These are phyloP conservation scores for Stephania cephalantha DNA, from an alignment of 164 flowering plant species.

Conservation along the genomic window DNA sequence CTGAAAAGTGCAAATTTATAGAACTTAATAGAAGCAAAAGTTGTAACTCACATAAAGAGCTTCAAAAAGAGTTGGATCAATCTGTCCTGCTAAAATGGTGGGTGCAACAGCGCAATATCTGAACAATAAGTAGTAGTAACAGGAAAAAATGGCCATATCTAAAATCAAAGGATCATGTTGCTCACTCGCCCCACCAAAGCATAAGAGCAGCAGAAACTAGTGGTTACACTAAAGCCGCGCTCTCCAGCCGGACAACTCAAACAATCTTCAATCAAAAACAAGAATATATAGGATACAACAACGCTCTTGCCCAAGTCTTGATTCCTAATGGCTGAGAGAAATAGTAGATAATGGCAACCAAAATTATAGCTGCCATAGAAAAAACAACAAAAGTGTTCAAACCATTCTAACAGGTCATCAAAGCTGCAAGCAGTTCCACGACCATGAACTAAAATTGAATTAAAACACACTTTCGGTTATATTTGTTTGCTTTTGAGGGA, in stretches of 20 bases:
- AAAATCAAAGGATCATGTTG: not conserved
- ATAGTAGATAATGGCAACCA: slow-evolving; percentile 76
- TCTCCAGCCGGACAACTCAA: not conserved
- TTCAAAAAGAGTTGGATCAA: slow-evolving; percentile 86
- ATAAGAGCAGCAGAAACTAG: not conserved
- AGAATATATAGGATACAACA: slow-evolving; percentile 59
- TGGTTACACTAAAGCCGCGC: not conserved
- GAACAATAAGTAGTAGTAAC: slow-evolving; percentile 20
- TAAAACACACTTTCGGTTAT: not conserved
- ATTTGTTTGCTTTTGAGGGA: not conserved
- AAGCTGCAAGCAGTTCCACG: not conserved
- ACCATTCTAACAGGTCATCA: slow-evolving; percentile 5
- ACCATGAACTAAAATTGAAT: not conserved
- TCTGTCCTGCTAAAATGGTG: slow-evolving; percentile 72
- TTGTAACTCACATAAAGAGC: slow-evolving; percentile 74
- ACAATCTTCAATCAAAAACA: not conserved
- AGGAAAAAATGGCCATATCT: slow-evolving; percentile 17
- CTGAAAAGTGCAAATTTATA: not conserved
- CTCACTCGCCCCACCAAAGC: not conserved
- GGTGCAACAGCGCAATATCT: slow-evolving; percentile 93
- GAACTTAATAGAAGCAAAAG: slow-evolving; percentile 1
- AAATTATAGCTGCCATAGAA: slow-evolving; percentile 58
- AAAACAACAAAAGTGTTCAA: slow-evolving; percentile 13
- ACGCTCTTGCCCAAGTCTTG: slow-evolving; percentile 60
- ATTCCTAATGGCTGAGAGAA: slow-evolving; percentile 66